Evolutionary conservation across 352 stramenopile species (phyloP).

Genomic region (Pythium aquatile): DNA sequence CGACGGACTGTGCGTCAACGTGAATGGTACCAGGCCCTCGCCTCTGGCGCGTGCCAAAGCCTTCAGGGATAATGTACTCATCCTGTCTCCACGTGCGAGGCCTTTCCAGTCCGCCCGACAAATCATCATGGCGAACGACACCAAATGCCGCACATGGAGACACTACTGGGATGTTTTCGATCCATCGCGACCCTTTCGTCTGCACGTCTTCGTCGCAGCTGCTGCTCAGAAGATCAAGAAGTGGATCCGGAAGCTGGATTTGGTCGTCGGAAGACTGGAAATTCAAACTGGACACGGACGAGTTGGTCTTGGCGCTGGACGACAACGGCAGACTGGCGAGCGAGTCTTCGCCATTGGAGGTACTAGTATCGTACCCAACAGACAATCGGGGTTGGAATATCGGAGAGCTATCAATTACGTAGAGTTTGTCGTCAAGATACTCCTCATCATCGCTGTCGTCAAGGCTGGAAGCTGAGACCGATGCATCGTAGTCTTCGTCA

Average conservation of each 20-base stretch:
- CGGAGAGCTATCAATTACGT: background rate
- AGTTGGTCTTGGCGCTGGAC: background rate
- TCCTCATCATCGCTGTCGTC: constrained; percentile 1
- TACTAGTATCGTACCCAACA: background rate
- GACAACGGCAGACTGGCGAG: background rate
- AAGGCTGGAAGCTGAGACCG: constrained; percentile 7
- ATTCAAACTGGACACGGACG: background rate
- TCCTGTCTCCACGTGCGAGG: background rate
- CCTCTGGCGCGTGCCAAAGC: background rate
- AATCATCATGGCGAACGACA: background rate
- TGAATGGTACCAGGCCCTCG: background rate
- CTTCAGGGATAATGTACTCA: constrained; percentile 1
- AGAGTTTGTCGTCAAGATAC: background rate
- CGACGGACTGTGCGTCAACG: background rate
- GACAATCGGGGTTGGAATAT: background rate
- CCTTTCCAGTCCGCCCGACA: background rate
- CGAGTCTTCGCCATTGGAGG: background rate
- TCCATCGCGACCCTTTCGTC: background rate
- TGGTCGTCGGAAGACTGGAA: background rate
- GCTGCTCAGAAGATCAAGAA: constrained; percentile 6
- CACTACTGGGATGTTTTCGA: constrained; percentile 11
- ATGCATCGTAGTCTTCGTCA: constrained; percentile 24
- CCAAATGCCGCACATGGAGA: background rate
- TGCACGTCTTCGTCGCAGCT: background rate
- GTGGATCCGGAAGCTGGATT: background rate